Evolutionary conservation across 257 asterid species (phyloP).

Genomic region (Solanum lignicaule): DNA sequence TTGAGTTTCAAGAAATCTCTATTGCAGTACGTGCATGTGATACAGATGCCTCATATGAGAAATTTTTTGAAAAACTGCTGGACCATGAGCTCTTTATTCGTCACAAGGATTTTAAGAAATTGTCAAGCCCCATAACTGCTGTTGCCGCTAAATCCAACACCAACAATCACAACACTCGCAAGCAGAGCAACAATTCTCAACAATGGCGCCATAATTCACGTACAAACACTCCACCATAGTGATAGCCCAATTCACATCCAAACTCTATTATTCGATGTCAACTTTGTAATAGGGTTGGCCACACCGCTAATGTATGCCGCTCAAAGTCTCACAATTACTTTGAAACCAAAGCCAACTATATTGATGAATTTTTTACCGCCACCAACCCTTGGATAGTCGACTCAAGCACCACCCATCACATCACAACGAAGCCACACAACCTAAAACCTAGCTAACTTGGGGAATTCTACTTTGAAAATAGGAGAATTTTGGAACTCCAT

Average conservation of each 20-base stretch:
- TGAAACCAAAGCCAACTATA: not conserved
- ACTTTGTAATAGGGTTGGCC: no score
- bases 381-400: not conserved
- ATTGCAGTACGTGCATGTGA: not conserved
- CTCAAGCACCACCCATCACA: not conserved
- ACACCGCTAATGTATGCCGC: no score
- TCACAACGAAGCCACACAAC: not conserved
- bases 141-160: not conserved
- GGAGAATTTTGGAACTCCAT: no score
- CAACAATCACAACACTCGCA: not conserved
- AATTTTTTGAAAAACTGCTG: not conserved
- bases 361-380: no score
- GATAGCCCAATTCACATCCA: not conserved
- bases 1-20: not conserved
- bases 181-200: not conserved
- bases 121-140: fast-evolving
- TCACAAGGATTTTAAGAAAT: not conserved
- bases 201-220: not conserved
- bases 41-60: not conserved
- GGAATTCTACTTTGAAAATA: no score
- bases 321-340: not conserved
- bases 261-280: no score
- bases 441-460: not conserved
- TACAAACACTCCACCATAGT: not conserved
- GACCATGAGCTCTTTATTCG: not conserved